Percentiles rank a stretch among this genome's conserved stretches.
phyloP scores from a whole-genome alignment of 2,329 filamentous ascomycete genomes.

The Aureobasidium sp. region DNA sequence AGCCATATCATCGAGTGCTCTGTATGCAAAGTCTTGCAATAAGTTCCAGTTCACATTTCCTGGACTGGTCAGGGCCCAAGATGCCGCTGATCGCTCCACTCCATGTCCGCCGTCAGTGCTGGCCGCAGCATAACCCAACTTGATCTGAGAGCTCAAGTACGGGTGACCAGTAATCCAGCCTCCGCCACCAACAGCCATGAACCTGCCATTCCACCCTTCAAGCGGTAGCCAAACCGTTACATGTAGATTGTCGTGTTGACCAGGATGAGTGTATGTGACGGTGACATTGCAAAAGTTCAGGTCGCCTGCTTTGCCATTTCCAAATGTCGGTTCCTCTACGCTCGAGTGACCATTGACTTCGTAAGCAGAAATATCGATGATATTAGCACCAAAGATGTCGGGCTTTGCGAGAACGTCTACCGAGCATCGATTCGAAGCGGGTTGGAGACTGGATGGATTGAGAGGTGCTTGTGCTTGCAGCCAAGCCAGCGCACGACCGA shows the following conservation, averaged over 20 bases:
- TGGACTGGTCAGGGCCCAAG: slow-evolving; percentile 21
- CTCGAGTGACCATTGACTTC: neutral
- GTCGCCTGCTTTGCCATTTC: neutral
- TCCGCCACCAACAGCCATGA: slow-evolving; percentile 33
- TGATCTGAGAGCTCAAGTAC: slow-evolving; percentile 15
- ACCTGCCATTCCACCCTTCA: slow-evolving; percentile 26
- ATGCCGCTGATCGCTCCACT: neutral
- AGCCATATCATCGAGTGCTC: slow-evolving; percentile 27
- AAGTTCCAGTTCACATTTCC: slow-evolving; percentile 28
- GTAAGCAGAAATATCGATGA: neutral
- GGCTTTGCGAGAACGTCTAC: neutral
- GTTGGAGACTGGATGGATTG: neutral
- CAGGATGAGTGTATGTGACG: slow-evolving; percentile 31
- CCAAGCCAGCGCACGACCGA: neutral
- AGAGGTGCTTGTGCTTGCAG: neutral
- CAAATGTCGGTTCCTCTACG: too few relatives aligned
- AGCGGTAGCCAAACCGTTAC: slow-evolving; percentile 28
- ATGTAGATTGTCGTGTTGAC: slow-evolving; percentile 27
- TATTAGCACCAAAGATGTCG: neutral
- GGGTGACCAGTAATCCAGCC: slow-evolving; percentile 23
- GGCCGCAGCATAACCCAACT: slow-evolving; percentile 20
- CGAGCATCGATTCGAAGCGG: neutral
- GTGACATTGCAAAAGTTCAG: slow-evolving; percentile 30
- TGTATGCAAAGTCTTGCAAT: slow-evolving; percentile 28
- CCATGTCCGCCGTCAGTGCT: slow-evolving; percentile 23